Evolutionary conservation across 2,329 filamentous ascomycete species (phyloP).

Genomic region (Colletotrichum navitas): DNA sequence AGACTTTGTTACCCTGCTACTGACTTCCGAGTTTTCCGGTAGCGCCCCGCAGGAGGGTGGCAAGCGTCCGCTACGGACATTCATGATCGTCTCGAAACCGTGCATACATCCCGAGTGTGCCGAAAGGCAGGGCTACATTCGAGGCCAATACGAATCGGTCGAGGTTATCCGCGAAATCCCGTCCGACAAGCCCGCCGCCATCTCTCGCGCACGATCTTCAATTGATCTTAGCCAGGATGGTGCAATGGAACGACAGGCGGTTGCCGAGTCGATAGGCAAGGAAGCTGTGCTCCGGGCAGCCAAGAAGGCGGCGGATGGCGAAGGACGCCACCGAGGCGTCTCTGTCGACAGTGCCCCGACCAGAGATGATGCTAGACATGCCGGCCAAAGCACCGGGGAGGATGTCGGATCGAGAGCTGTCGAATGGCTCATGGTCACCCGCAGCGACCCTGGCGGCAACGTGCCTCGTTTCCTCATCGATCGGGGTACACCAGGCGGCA

Average conservation of each 20-base stretch:
- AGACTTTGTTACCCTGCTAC: slow-evolving; percentile 86
- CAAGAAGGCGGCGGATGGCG: slow-evolving; percentile 49
- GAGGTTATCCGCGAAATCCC: slow-evolving; percentile 91
- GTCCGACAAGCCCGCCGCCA: slow-evolving; percentile 56
- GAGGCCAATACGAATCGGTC: slow-evolving; percentile 90
- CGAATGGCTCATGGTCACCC: slow-evolving; percentile 94
- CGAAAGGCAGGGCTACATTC: slow-evolving; percentile 78
- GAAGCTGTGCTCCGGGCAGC: slow-evolving; percentile 56
- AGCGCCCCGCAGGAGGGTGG: slow-evolving; percentile 46
- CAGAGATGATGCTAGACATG: slow-evolving; percentile 48
- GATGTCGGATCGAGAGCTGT: slow-evolving; percentile 61
- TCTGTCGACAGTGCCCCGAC: slow-evolving; percentile 40
- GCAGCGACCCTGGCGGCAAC: slow-evolving; percentile 88
- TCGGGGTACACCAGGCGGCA: slow-evolving; percentile 84
- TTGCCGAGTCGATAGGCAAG: slow-evolving; percentile 50
- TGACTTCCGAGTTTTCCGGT: slow-evolving; percentile 72
- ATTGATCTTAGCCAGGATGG: slow-evolving; percentile 55
- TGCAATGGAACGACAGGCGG: slow-evolving; percentile 46
- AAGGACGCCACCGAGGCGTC: slow-evolving; percentile 44
- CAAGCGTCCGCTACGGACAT: slow-evolving; percentile 72
- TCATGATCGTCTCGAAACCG: slow-evolving; percentile 89
- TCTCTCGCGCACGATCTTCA: slow-evolving; percentile 59
- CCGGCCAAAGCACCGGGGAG: slow-evolving; percentile 35
- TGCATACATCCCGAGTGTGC: slow-evolving; percentile 82
- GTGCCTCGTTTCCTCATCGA: slow-evolving; percentile 95